Conservation (phyloP, 768 basidiomycete genomes). For the Atractiella rhizophila region DNA sequence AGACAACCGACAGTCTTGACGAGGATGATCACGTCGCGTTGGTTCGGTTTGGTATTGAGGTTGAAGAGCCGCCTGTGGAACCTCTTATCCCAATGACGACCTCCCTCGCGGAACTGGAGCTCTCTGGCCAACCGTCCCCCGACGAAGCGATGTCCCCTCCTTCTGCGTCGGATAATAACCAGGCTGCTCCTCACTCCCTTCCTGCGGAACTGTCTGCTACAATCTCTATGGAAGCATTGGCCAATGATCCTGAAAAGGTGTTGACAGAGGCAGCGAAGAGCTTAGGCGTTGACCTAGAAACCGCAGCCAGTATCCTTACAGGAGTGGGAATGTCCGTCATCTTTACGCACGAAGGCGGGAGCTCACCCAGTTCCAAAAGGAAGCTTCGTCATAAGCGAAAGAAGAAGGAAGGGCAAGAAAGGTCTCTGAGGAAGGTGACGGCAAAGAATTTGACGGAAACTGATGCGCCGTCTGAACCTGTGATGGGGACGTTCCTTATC, state of each 20-base stretch:
- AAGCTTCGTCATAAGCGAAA: too few species aligned
- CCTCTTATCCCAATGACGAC: slow-evolving; percentile 11
- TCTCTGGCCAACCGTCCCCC: slow-evolving; percentile 7
- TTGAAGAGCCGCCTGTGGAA: slow-evolving; percentile 8
- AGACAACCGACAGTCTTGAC: slow-evolving; percentile 11
- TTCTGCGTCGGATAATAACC: slow-evolving; percentile 1
- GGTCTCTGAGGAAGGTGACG: too few species aligned
- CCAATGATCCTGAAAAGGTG: slow-evolving; percentile 4
- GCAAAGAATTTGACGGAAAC: too few species aligned
- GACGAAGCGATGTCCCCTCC: slow-evolving; percentile 8
- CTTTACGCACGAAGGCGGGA: too few species aligned
- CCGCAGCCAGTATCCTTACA: slow-evolving; percentile 4
- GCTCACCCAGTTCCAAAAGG: too few species aligned
- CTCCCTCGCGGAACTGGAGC: slow-evolving; percentile 9
- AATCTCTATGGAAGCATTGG: slow-evolving; percentile 5
- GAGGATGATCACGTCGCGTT: slow-evolving; percentile 12
- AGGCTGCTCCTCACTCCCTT: slow-evolving; percentile 3
- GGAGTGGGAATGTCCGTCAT: slow-evolving; percentile 6
- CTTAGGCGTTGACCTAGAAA: slow-evolving; percentile 3
- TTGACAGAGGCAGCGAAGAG: slow-evolving; percentile 1
- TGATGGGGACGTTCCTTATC: too few species aligned
- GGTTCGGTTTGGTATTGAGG: slow-evolving; percentile 13
- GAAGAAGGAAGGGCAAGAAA: too few species aligned
- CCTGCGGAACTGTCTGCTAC: slow-evolving; percentile 2
- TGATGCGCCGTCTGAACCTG: too few species aligned